A percentile compares a stretch with the other conserved stretches of the same genome.
Conservation (phyloP, 2,329 filamentous ascomycete genomes). For the Coccinonectria pachysandricola region DNA sequence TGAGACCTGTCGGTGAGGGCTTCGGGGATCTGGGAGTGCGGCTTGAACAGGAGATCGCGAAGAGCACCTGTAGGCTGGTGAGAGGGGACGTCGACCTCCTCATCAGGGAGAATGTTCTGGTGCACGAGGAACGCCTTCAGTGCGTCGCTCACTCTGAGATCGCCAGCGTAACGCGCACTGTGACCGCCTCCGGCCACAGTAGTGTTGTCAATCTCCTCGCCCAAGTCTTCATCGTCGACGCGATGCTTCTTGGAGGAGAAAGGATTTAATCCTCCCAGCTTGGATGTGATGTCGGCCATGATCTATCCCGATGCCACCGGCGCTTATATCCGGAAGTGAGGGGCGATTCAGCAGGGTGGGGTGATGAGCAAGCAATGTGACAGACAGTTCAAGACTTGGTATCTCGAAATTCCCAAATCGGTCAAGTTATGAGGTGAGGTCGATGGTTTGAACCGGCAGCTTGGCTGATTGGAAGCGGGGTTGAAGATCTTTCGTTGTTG, state of each 20-base stretch:
- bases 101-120: constrained; percentile 37
- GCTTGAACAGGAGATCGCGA: constrained; percentile 40
- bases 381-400: too few species aligned
- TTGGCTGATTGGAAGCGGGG: too few species aligned
- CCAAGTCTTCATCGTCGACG: constrained; percentile 24
- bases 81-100: constrained; percentile 35
- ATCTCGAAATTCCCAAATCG: too few species aligned
- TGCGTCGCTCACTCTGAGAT: constrained; percentile 49
- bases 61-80: constrained; percentile 34
- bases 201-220: constrained; percentile 22
- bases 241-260: constrained; percentile 16
- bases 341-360: too few species aligned
- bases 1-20: constrained; percentile 46
- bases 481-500: too few species aligned
- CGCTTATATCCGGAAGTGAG: too few species aligned
- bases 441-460: too few species aligned
- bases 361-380: too few species aligned
- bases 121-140: constrained; percentile 45
- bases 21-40: constrained; percentile 46
- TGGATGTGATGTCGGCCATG: constrained; percentile 19
- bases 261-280: constrained; percentile 22
- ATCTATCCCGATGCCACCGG: too few species aligned
- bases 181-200: constrained; percentile 52
- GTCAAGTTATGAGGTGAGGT: too few species aligned
- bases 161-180: constrained; percentile 36